phyloP scores from a whole-genome alignment of 23 red algal species.

The Gracilariopsis chorda region DNA sequence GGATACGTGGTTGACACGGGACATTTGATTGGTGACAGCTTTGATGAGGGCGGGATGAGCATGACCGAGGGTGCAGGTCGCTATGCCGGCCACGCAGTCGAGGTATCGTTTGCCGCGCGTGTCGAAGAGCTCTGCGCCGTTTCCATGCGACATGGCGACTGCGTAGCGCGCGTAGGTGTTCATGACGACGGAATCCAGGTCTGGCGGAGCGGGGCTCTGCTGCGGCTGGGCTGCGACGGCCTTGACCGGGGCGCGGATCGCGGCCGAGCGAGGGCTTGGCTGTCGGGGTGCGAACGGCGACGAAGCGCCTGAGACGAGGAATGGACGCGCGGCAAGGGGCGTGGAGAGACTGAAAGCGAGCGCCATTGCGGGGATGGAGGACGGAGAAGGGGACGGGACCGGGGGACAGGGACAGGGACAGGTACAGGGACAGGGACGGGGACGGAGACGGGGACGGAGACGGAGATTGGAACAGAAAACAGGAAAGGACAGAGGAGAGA shows the following conservation, averaged over 20 bases:
- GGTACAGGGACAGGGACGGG: too few relatives aligned
- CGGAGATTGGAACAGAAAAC: neutral
- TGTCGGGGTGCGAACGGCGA: neutral
- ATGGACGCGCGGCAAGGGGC: neutral
- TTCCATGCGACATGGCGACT: conserved; percentile 68
- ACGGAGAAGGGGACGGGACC: neutral
- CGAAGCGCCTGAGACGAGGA: too few relatives aligned
- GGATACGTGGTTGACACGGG: conserved; percentile 74
- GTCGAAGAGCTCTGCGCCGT: conserved; percentile 67
- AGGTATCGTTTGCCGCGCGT: conserved; percentile 67
- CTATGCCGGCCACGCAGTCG: conserved; percentile 95
- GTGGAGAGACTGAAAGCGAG: conserved; percentile 10
- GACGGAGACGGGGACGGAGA: too few relatives aligned
- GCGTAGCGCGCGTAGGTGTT: conserved; percentile 82
- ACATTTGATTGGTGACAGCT: conserved; percentile 62
- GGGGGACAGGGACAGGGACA: too few relatives aligned
- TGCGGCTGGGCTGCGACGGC: neutral
- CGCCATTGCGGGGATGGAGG: neutral
- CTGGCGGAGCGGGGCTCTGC: neutral
- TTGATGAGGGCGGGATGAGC: conserved; percentile 68
- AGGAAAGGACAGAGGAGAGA: neutral
- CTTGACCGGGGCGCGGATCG: neutral
- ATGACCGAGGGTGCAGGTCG: conserved; percentile 94
- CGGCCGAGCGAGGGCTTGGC: neutral
- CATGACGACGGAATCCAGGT: conserved; percentile 80